Evolutionary conservation across 2,329 filamentous ascomycete species (phyloP).

Genomic region (Gyromitra esculenta): DNA sequence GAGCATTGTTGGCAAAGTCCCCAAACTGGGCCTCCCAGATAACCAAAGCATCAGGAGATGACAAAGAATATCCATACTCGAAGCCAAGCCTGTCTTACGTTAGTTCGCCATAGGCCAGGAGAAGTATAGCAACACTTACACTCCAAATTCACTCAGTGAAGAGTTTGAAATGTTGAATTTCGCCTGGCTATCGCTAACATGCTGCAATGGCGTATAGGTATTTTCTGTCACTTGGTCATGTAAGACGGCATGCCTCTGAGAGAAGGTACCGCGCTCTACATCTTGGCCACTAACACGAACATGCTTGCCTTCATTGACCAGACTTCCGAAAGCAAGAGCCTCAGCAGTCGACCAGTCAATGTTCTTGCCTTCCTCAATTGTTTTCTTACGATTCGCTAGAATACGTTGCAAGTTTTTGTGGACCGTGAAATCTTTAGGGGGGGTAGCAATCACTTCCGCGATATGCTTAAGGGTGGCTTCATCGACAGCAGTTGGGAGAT

Average conservation of each 20-base stretch:
- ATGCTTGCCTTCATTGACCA: conserved; percentile 93
- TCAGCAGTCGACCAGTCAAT: conserved; percentile 99
- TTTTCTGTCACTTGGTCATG: conserved; percentile 96
- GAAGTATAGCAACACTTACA: conserved; percentile 62
- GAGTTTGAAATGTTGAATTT: conserved; percentile 98
- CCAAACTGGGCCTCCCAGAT: conserved; percentile 99
- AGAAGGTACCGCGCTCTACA: conserved; percentile 99
- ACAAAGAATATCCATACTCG: conserved; percentile 97
- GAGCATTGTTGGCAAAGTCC: conserved; percentile 99
- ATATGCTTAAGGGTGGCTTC: conserved; percentile 79
- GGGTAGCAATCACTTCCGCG: conserved; percentile 78
- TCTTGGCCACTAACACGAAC: conserved; percentile 98
- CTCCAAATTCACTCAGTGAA: conserved; percentile 77
- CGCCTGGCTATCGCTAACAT: conserved; percentile 89
- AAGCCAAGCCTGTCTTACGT: conserved; percentile 81
- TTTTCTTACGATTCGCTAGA: conserved; percentile 86
- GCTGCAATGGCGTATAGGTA: conserved; percentile 90
- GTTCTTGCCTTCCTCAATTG: conserved; percentile 87
- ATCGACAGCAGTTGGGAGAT: conserved; percentile 85
- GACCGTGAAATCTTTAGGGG: conserved; percentile 84
- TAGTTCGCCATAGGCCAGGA: conserved; percentile 7
- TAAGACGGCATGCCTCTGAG: conserved; percentile 94
- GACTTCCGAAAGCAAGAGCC: conserved; percentile 89
- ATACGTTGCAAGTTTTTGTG: conserved; percentile 99
- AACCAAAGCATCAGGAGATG: conserved; percentile 93